phyloP scores from a whole-genome alignment of 768 basidiomycete species.

The Mycena epipterygia region DNA sequence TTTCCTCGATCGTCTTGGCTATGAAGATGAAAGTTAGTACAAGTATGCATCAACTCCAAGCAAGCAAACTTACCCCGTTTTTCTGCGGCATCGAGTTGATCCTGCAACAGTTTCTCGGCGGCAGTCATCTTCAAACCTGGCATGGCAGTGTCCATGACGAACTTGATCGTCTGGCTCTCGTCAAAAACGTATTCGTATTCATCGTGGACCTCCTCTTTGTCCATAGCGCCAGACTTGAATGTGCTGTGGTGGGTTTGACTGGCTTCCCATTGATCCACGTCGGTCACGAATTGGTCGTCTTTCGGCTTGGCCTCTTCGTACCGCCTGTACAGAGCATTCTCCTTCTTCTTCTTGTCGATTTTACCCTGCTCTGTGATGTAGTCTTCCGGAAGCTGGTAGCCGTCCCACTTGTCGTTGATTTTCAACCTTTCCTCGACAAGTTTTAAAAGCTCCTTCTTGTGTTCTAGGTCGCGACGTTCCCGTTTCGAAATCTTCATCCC shows the following conservation, averaged over 20 bases:
- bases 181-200: conserved; percentile 99
- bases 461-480: conserved; percentile 85
- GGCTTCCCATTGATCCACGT: conserved; percentile 98
- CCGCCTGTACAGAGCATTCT: conserved; percentile 91
- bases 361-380: conserved; percentile 99
- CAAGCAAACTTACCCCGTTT: conserved; percentile 73
- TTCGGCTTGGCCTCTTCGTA: conserved; percentile 95
- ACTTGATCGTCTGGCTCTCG: conserved; percentile 96
- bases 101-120: conserved; percentile 87
- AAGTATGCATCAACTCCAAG: background rate
- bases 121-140: conserved; percentile 81
- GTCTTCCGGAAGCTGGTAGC: conserved; percentile 97
- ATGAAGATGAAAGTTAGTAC: conserved; percentile 15
- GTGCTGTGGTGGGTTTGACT: conserved; percentile 91
- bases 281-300: conserved; percentile 95
- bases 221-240: conserved; percentile 93
- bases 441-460: conserved; percentile 92
- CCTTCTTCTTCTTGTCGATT: conserved; percentile 96
- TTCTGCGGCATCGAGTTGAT: conserved; percentile 93
- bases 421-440: conserved; percentile 95
- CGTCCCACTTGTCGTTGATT: conserved; percentile 96
- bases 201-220: conserved; percentile 85
- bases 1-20: conserved; percentile 94
- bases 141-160: conserved; percentile 87
- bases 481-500: conserved; percentile 93